A percentile compares a stretch with the other conserved stretches of the same genome.
phyloP scores from a whole-genome alignment of 2,329 filamentous ascomycete genomes.

The Gaeumannomyces tritici region DNA sequence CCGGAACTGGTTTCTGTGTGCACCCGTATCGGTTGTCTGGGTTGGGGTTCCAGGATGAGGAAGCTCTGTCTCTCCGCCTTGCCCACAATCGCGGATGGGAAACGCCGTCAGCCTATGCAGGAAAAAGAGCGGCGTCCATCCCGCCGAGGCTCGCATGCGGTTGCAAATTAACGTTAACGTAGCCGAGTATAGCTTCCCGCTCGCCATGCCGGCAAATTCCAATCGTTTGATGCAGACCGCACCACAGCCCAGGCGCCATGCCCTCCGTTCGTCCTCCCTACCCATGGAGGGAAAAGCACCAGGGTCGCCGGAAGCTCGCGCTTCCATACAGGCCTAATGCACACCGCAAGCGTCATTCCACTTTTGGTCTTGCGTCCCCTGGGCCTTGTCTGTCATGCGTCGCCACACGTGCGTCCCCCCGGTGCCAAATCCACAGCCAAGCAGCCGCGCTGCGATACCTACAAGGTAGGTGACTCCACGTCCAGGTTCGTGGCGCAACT shows the following conservation, averaged over 20 bases:
- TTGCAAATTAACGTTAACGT: background rate
- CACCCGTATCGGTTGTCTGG: too few species aligned
- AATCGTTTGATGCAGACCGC: background rate
- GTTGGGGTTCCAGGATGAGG: background rate
- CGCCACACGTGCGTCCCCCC: too few species aligned
- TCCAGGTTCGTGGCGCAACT: background rate
- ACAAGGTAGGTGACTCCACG: too few species aligned
- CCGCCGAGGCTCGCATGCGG: background rate
- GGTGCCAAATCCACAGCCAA: background rate
- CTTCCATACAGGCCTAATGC: background rate
- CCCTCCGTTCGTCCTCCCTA: too few species aligned
- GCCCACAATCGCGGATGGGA: background rate
- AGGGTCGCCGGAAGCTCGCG: background rate
- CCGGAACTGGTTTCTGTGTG: background rate
- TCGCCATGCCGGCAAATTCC: background rate
- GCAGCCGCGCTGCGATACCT: too few species aligned
- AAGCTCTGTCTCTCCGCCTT: too few species aligned
- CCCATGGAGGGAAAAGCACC: background rate
- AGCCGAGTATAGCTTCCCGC: background rate
- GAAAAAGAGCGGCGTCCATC: background rate
- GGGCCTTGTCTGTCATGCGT: background rate
- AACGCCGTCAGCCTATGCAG: constrained; percentile 13
- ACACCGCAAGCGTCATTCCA: background rate
- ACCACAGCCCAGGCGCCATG: too few species aligned
- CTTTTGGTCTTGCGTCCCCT: background rate